Evolutionary conservation across 257 asterid genomes (phyloP), one percentile per base, ranked within the genome.

Genomic region (Forsythia viridissima): DNA sequence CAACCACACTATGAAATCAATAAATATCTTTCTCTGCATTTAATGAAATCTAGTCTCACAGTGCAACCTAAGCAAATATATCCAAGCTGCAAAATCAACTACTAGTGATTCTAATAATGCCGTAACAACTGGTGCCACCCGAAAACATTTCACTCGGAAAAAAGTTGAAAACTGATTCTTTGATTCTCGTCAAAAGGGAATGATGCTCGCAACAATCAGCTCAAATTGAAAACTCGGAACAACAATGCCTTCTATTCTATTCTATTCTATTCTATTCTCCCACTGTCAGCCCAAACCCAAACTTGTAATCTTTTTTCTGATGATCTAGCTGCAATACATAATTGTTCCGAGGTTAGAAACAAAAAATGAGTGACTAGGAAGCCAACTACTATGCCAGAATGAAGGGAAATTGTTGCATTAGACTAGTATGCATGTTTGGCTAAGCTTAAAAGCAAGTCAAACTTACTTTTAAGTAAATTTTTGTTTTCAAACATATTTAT

Each of bases 301-400:
- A 90, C 86, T 93, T 93, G 89, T 93, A 91, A 79, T 91, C 97
- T 77, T 91, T 93, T 92, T 93, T 91, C 83, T 24, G 41, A 82
- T 93, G 96, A 77, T 93, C 98, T 24, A 91, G 73, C 98, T 89
- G 97, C 88, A 80, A 78, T 72, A 63, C 42, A 71, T 48, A 78
- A 61, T 69, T 8, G 69, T 51, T 4, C 40, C 48, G 18, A 67
- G 37, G 39, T 20, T 20, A 57, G 13, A 63, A 63, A 63, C 39
- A 63, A 63, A 63, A 63, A 61, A 20, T 61, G 69, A 61, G 37
- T 21, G 21, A 61, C 37, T 21, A 5, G 67, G 11, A 61, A 61
- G 15, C 13, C 15, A 61, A n/a, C 0, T n/a, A 61, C 68, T 21
- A 8, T 21, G 69, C 13, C 21, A 20, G 21, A 48, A 10, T 10